A percentile compares a stretch with the other conserved stretches of the same genome.
These are phyloP conservation scores for Xerocomellus dryophilus DNA, from an alignment of 768 basidiomycete species.

Conservation along the genomic window DNA sequence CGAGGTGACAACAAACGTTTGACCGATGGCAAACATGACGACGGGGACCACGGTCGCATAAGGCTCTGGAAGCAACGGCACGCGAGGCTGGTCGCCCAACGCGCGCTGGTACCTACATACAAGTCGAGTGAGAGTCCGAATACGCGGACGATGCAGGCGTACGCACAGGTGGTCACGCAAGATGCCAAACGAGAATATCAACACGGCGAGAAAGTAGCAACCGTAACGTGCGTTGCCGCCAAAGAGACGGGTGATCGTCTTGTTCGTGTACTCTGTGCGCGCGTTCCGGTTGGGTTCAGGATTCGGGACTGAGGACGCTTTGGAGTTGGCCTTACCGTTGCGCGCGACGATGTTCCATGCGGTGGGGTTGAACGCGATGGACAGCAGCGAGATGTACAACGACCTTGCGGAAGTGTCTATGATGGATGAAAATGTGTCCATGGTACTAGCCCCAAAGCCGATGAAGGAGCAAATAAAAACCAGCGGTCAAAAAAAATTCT, in stretches of 20 bases:
- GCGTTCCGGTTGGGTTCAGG: background rate
- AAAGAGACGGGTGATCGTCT: slow-evolving; percentile 81
- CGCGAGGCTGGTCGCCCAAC: slow-evolving; percentile 69
- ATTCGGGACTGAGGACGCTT: no score
- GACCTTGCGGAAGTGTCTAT: slow-evolving; percentile 66
- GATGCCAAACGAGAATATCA: slow-evolving; percentile 85
- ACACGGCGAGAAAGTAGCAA: slow-evolving; percentile 81
- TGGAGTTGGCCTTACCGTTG: slow-evolving; percentile 58
- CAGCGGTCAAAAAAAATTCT: background rate
- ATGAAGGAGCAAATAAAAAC: background rate
- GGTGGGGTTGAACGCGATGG: slow-evolving; percentile 87
- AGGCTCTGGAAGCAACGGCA: slow-evolving; percentile 63
- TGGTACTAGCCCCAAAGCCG: background rate
- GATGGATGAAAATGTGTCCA: slow-evolving; percentile 30
- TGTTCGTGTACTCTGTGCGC: slow-evolving; percentile 71
- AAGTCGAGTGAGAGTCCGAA: background rate
- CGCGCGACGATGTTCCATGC: slow-evolving; percentile 96
- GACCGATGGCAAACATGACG: slow-evolving; percentile 65
- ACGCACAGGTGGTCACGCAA: slow-evolving; percentile 83
- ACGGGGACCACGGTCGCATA: slow-evolving; percentile 58
- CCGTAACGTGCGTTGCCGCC: slow-evolving; percentile 70
- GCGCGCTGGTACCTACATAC: slow-evolving; percentile 72
- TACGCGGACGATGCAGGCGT: no score
- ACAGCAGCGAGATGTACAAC: slow-evolving; percentile 58
- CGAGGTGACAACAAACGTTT: slow-evolving; percentile 81